These are phyloP conservation scores for Calocera viscosa DNA, from an alignment of 768 basidiomycete species.

Conservation along the genomic window DNA sequence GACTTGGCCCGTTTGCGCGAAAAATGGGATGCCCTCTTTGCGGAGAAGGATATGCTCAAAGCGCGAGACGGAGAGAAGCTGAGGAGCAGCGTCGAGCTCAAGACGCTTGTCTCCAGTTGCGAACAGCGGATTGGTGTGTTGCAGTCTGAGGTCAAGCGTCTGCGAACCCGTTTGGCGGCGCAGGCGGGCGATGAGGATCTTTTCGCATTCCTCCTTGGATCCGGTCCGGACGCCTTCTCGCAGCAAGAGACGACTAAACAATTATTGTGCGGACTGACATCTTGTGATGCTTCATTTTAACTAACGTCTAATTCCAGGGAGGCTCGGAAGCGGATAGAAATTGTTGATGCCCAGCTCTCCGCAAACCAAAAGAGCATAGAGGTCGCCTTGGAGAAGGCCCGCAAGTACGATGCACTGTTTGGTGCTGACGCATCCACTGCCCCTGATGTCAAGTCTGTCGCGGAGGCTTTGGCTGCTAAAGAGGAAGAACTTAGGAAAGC, in stretches of 20 bases:
- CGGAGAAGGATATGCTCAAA: slow-evolving; percentile 57
- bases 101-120: slow-evolving; percentile 33
- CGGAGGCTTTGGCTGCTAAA: slow-evolving; percentile 46
- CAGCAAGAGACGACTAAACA: slow-evolving; percentile 3
- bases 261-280: not conserved
- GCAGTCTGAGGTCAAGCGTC: slow-evolving; percentile 56
- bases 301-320: not conserved
- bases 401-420: slow-evolving; percentile 48
- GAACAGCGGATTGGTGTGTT: slow-evolving; percentile 64
- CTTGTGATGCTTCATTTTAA: not conserved
- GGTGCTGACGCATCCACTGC: slow-evolving; percentile 39
- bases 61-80: slow-evolving; percentile 48
- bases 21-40: slow-evolving; percentile 50
- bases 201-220: slow-evolving; percentile 51
- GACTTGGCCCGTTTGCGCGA: slow-evolving; percentile 60
- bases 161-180: slow-evolving; percentile 68
- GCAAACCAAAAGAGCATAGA: slow-evolving; percentile 11
- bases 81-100: slow-evolving; percentile 50
- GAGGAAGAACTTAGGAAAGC: slow-evolving; percentile 55
- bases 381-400: slow-evolving; percentile 11
- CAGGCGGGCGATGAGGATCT: slow-evolving; percentile 56
- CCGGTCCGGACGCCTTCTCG: not conserved
- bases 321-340: slow-evolving; percentile 16
- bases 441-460: slow-evolving; percentile 42
- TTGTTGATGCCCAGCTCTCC: slow-evolving; percentile 16